phyloP scores from a whole-genome alignment of 2,329 filamentous ascomycete species.

The Sporothrix protearum region DNA sequence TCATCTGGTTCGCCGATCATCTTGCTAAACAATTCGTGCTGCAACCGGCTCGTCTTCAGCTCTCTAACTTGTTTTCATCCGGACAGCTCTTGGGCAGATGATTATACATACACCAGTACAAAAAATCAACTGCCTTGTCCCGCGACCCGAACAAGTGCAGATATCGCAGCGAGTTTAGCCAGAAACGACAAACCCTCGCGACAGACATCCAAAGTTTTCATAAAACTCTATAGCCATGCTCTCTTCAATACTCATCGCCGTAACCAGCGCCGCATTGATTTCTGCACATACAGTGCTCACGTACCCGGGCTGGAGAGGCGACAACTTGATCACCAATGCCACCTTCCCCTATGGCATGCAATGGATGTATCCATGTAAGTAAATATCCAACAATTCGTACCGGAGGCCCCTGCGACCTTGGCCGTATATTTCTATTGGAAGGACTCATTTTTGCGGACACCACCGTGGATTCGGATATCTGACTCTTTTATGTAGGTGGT shows the following conservation, averaged over 20 bases:
- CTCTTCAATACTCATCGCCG: slow-evolving; percentile 43
- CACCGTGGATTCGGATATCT: not conserved
- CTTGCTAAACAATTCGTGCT: not conserved
- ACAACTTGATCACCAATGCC: slow-evolving; percentile 76
- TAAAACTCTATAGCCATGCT: slow-evolving; percentile 41
- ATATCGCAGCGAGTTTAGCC: not conserved
- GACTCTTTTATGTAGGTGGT: slow-evolving; percentile 60
- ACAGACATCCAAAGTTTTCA: not conserved
- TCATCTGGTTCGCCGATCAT: not conserved
- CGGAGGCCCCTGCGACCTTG: no score
- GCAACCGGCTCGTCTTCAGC: no score
- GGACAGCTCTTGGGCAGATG: no score
- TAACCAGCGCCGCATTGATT: slow-evolving; percentile 48
- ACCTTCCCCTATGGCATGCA: slow-evolving; percentile 87
- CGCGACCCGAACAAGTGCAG: no score
- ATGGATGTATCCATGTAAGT: slow-evolving; percentile 91
- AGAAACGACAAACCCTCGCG: no score
- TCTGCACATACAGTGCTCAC: slow-evolving; percentile 77
- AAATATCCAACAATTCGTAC: not conserved
- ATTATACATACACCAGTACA: no score
- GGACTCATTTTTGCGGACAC: not conserved
- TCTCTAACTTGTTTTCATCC: no score
- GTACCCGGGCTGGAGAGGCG: slow-evolving; percentile 82
- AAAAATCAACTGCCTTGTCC: no score
- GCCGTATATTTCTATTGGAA: not conserved